These are phyloP conservation scores for Discostella pseudostelligera DNA, from an alignment of 108 stramenopile genomes.

Conservation along the genomic window DNA sequence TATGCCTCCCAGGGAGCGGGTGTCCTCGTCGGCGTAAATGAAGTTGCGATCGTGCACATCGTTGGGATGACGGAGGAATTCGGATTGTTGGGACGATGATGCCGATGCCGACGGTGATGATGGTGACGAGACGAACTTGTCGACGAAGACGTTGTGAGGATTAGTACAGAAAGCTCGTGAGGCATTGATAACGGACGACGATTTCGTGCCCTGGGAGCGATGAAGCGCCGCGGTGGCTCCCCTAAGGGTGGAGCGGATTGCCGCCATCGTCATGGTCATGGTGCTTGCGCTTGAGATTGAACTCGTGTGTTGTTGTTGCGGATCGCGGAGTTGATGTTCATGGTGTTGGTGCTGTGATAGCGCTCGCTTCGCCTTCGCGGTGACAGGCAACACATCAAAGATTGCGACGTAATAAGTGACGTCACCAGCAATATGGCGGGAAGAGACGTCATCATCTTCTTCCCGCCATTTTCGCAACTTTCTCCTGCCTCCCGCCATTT, in stretches of 20 bases:
- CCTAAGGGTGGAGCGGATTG: slow-evolving; percentile 13
- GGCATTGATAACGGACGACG: neutral
- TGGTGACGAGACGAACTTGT: slow-evolving; percentile 25
- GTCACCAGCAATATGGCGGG: too few species aligned
- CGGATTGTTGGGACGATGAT: neutral
- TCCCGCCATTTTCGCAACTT: too few species aligned
- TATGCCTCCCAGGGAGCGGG: slow-evolving; percentile 71
- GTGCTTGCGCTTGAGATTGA: too few species aligned
- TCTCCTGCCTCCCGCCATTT: too few species aligned
- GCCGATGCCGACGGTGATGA: slow-evolving; percentile 14
- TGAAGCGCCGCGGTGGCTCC: slow-evolving; percentile 18
- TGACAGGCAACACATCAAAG: too few species aligned
- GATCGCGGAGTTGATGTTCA: neutral
- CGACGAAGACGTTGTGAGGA: slow-evolving; percentile 26
- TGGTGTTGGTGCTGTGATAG: too few species aligned
- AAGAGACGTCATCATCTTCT: too few species aligned
- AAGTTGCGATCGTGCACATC: slow-evolving; percentile 74
- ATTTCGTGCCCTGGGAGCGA: slow-evolving; percentile 1
- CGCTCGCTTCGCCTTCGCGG: too few species aligned
- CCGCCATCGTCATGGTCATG: slow-evolving; percentile 9
- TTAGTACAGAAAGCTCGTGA: slow-evolving; percentile 21
- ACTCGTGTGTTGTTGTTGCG: too few species aligned
- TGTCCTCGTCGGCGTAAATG: slow-evolving; percentile 60
- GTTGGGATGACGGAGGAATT: slow-evolving; percentile 56
- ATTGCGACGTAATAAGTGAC: too few species aligned